Base-by-base conservation (phyloP, 1,284 basidiomycete genomes). In the Cutaneotrichosporon mucoides region DNA sequence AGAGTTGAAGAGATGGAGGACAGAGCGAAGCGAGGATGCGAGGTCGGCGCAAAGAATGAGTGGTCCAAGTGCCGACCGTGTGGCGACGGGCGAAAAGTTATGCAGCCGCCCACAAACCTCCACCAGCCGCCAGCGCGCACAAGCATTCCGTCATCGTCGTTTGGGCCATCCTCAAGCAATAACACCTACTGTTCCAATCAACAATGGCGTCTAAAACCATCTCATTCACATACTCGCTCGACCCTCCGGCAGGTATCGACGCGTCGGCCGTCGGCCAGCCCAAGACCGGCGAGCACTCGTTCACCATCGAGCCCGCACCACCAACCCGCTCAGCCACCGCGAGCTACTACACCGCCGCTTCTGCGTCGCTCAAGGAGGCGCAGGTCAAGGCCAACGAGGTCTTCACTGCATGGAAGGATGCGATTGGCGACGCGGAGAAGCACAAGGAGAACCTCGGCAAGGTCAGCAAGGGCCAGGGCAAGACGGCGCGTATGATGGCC, bases 351-450 rank as follows among this genome's bases (percentile, higher is more conserved):
- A 48, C 59, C 16, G 50, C 55, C 13, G 56, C 65, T 1, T 65
- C 62, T 4, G 12, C 58, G 1, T 51, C 68, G 2, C 50, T 73
- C 9, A 63, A 61, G 7, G 53, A 53, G 2, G 64, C 59, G 2
- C 72, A 73, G 56, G 45, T 46, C 13, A 35, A 61, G 8, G 56
- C 72, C 16, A 73, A 69, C 53, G 68, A 62, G 11, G 47, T 38
- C 11, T 49, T 73, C 48, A 73, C 69, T 0, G 49, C 47, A 10
- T 73, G 72, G 72, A 73, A 73, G 62, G 72, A 73, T 44, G 68
- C 64, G 3, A 60, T 71, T 5, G 72, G 72, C 1, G 72, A 73
- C 54, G 24, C 10, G 34, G 72, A 73, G 57, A 72, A 72, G 61
- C 40, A 35, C 46, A 70, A 68, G 49, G 71, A 73, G 61, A 66